Evolutionary conservation across 2,329 filamentous ascomycete species (phyloP).

Genomic region (Penicillium sp.): DNA sequence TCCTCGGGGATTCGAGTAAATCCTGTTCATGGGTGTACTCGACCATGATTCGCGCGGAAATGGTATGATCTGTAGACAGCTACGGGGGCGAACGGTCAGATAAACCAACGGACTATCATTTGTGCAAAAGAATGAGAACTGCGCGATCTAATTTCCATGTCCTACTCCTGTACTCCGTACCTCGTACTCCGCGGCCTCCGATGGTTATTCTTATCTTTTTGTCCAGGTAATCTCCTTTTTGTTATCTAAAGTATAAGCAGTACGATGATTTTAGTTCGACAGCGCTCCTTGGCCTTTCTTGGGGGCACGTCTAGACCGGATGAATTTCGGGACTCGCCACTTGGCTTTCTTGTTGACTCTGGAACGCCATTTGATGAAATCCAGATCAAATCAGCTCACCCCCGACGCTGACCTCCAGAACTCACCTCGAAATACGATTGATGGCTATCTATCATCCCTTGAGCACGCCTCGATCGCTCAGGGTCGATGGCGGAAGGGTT

Average conservation of each 20-base stretch:
- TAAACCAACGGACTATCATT: not conserved
- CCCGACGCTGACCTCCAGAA: not conserved
- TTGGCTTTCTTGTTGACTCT: slow-evolving; percentile 9
- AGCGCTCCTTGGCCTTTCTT: not conserved
- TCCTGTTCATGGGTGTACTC: not conserved
- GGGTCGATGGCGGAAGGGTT: not conserved
- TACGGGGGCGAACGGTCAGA: not conserved
- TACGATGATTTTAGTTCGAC: not conserved
- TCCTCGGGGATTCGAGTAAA: not conserved
- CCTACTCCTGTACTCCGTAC: not conserved
- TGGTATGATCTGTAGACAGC: not conserved
- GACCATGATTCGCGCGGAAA: not conserved
- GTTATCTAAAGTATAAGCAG: not conserved
- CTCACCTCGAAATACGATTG: not conserved
- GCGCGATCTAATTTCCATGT: not conserved
- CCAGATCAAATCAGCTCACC: not conserved
- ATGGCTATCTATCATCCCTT: not conserved
- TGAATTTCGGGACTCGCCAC: slow-evolving; percentile 8
- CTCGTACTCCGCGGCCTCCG: too few species aligned
- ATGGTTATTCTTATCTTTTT: not conserved
- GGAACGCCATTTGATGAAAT: not conserved
- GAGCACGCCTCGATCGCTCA: not conserved
- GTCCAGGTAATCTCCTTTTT: not conserved
- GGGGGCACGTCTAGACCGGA: not conserved
- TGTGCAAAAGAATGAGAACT: not conserved